Evolutionary conservation across 345 rosid genomes (phyloP).

Genomic region (Gossypium mustelinum): DNA sequence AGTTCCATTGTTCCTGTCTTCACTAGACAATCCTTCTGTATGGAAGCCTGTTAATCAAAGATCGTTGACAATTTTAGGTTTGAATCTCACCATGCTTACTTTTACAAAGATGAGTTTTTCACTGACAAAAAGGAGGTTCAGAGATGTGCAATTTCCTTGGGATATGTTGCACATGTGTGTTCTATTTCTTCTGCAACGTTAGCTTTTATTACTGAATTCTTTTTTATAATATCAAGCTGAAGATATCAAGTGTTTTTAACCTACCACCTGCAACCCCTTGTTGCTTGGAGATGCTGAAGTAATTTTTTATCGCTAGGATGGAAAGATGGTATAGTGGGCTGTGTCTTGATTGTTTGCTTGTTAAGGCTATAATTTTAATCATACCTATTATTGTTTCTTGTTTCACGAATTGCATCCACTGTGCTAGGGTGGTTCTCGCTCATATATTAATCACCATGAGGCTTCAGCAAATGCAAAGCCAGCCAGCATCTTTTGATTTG

Average conservation of each 20-base stretch:
- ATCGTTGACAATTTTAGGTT: conserved; percentile 75
- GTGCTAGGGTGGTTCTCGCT: conserved; percentile 71
- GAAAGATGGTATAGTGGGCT: background rate
- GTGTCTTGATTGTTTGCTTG: background rate
- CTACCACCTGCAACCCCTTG: background rate
- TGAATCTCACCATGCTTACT: conserved; percentile 74
- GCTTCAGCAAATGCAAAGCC: conserved; percentile 45
- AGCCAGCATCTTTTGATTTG: conserved; percentile 17
- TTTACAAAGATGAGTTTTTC: conserved; percentile 78
- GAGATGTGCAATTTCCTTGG: conserved; percentile 54
- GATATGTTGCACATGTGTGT: conserved; percentile 91
- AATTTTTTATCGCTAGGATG: background rate
- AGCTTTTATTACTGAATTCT: background rate
- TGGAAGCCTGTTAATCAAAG: conserved; percentile 71
- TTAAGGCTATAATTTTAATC: conserved; percentile 1
- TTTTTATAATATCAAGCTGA: background rate
- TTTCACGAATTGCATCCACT: conserved; percentile 59
- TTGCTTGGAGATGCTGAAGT: background rate
- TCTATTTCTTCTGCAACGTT: conserved; percentile 29
- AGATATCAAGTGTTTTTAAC: background rate
- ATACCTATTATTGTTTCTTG: conserved; percentile 11
- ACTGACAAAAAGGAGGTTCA: conserved; percentile 91
- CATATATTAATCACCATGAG: conserved; percentile 63
- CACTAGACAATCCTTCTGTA: conserved; percentile 45
- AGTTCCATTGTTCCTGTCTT: conserved; percentile 15